A percentile compares a stretch with the other conserved stretches of the same genome.
Evolutionary conservation across 2,329 filamentous ascomycete species (phyloP).

Genomic region (Fusarium sp.): DNA sequence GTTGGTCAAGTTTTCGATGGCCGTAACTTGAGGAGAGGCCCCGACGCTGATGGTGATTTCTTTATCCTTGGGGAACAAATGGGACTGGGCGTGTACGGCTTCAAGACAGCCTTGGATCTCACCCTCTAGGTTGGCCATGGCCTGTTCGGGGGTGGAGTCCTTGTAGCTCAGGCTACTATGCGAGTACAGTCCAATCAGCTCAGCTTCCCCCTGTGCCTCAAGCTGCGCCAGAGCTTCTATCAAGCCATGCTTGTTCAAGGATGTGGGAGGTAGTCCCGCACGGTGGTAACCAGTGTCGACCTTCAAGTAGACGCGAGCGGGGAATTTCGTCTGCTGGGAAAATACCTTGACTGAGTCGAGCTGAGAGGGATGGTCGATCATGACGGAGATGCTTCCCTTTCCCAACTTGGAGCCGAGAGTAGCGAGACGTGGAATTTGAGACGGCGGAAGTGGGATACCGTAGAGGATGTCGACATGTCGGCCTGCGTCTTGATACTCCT

Average conservation of each 20-base stretch:
- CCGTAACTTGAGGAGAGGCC: conserved; percentile 48
- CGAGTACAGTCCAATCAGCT: conserved; percentile 46
- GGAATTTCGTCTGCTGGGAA: conserved; percentile 44
- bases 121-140: conserved; percentile 45
- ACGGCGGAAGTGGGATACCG: conserved; percentile 69
- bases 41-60: conserved; percentile 47
- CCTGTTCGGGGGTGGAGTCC: conserved; percentile 40
- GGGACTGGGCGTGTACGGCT: conserved; percentile 23
- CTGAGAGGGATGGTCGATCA: conserved; percentile 69
- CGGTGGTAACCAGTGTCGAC: conserved; percentile 74
- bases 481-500: conserved; percentile 48
- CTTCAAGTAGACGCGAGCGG: conserved; percentile 65
- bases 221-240: conserved; percentile 50
- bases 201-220: conserved; percentile 18
- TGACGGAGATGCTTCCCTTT: conserved; percentile 60
- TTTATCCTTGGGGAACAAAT: conserved; percentile 25
- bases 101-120: conserved; percentile 49
- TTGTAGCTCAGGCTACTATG: conserved; percentile 51
- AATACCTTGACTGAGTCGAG: conserved; percentile 50
- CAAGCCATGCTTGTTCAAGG: conserved; percentile 53
- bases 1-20: conserved; percentile 42
- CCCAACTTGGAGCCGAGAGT: conserved; percentile 59
- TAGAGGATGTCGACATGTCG: conserved; percentile 62
- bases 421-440: conserved; percentile 63
- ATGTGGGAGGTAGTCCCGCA: conserved; percentile 64